Conservation (phyloP, 192 early-diverging fungal genomes). For the Rhizophagus prolifer region DNA sequence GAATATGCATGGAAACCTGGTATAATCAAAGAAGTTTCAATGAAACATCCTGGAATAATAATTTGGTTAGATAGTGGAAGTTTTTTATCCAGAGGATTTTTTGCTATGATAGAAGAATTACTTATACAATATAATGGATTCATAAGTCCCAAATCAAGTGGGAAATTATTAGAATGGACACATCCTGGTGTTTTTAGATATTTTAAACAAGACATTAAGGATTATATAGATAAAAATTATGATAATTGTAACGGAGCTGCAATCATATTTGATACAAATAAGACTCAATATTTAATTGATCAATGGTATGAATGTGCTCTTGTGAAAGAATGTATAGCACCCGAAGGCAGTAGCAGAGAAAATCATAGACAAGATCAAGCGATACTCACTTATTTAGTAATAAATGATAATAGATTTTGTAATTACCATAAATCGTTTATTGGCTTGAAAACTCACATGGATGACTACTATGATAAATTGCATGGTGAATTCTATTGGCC, state of each 20-base stretch:
- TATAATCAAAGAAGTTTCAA: constrained; percentile 40
- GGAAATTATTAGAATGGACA: constrained; percentile 40
- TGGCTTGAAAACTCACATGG: constrained; percentile 35
- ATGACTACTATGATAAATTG: constrained; percentile 12
- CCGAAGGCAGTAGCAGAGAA: constrained; percentile 41
- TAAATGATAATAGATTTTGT: constrained; percentile 39
- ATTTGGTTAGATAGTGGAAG: constrained; percentile 53
- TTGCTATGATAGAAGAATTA: constrained; percentile 36
- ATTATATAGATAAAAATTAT: constrained; percentile 22
- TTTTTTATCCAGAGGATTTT: constrained; percentile 29
- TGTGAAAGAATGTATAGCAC: constrained; percentile 53
- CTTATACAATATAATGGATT: constrained; percentile 42
- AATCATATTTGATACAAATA: constrained; percentile 45
- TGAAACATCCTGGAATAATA: constrained; percentile 35
- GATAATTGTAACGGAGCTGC: constrained; percentile 51
- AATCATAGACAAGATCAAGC: constrained; percentile 55
- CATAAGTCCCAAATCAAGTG: constrained; percentile 43
- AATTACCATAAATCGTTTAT: constrained; percentile 16
- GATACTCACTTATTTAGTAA: constrained; percentile 45
- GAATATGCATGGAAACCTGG: constrained; percentile 59
- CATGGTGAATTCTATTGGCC: background rate
- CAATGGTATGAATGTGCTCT: constrained; percentile 47
- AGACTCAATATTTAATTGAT: constrained; percentile 39
- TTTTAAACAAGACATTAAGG: constrained; percentile 30
- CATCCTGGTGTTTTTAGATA: constrained; percentile 47